These are phyloP conservation scores for Miamiensis avidus DNA, from an alignment of 169 alveolate species.

Conservation along the genomic window DNA sequence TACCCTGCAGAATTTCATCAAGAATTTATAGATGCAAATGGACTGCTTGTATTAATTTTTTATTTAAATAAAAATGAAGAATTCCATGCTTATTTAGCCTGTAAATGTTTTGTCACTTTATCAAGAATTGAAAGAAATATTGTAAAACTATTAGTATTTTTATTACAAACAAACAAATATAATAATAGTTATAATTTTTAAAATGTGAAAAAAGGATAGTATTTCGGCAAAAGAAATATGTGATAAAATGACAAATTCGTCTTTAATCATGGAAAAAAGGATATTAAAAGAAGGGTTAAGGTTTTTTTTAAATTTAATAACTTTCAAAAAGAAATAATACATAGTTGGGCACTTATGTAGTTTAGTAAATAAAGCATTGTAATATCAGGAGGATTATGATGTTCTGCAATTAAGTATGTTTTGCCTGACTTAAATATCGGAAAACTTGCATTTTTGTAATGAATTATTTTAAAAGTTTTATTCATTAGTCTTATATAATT, in stretches of 20 bases:
- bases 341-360: slow-evolving; percentile 19
- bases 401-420: slow-evolving; percentile 36
- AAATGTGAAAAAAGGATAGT: not conserved
- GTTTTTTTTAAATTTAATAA: slow-evolving; percentile 42
- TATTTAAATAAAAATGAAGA: slow-evolving; percentile 30
- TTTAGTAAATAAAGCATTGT: slow-evolving; percentile 27
- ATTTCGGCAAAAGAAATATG: slow-evolving; percentile 13
- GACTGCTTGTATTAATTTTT: slow-evolving; percentile 30
- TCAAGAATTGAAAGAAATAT: slow-evolving; percentile 37
- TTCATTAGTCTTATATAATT: not conserved
- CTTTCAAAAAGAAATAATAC: slow-evolving; percentile 24
- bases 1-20: slow-evolving; percentile 28
- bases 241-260: slow-evolving; percentile 13
- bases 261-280: slow-evolving; percentile 28
- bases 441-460: slow-evolving; percentile 20
- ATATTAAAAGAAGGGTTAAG: slow-evolving; percentile 45
- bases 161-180: too few species aligned
- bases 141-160: slow-evolving; percentile 3
- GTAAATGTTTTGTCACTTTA: slow-evolving; percentile 33
- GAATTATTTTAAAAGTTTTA: not conserved
- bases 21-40: slow-evolving; percentile 31
- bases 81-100: slow-evolving; percentile 39
- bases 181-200: too few species aligned
- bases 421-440: slow-evolving; percentile 36
- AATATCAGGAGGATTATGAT: slow-evolving; percentile 40